Conservation (phyloP, 2,329 filamentous ascomycete species). For the Neonectria neomacrospora region DNA sequence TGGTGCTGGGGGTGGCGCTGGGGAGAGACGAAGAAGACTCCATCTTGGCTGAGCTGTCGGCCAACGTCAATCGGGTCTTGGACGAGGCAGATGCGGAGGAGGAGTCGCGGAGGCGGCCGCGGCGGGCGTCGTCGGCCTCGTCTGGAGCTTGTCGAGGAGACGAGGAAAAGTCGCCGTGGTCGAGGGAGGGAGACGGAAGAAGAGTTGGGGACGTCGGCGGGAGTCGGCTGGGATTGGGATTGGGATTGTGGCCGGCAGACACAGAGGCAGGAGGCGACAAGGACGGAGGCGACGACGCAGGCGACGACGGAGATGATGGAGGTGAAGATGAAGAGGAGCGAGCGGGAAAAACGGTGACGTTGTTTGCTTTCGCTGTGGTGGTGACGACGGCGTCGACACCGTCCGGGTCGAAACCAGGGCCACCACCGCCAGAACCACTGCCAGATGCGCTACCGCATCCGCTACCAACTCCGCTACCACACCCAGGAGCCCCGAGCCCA, state of each 20-base stretch:
- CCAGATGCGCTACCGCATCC: too few species aligned
- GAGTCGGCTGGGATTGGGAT: constrained; percentile 15
- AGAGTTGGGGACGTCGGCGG: neutral
- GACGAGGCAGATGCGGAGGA: constrained; percentile 13
- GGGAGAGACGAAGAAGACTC: constrained; percentile 14
- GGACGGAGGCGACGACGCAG: constrained; percentile 17
- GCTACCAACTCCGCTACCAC: neutral
- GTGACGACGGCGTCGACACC: constrained; percentile 42
- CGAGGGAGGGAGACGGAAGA: neutral
- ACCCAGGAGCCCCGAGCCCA: neutral
- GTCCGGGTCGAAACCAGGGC: constrained; percentile 32
- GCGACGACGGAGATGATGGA: constrained; percentile 13
- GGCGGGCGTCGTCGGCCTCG: constrained; percentile 15
- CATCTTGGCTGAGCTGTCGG: constrained; percentile 21
- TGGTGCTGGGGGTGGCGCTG: constrained; percentile 18
- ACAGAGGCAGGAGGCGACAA: constrained; percentile 24
- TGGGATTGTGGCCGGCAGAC: constrained; percentile 12
- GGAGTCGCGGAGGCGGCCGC: constrained; percentile 19
- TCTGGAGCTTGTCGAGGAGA: constrained; percentile 9
- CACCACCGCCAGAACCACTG: too few species aligned
- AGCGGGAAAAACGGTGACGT: constrained; percentile 41
- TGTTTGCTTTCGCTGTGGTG: constrained; percentile 20
- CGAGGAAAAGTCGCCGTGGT: constrained; percentile 10
- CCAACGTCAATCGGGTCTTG: constrained; percentile 24
- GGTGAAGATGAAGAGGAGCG: constrained; percentile 21